These are phyloP conservation scores for Globisporangium radiosum DNA, from an alignment of 352 stramenopile genomes.

Conservation along the genomic window DNA sequence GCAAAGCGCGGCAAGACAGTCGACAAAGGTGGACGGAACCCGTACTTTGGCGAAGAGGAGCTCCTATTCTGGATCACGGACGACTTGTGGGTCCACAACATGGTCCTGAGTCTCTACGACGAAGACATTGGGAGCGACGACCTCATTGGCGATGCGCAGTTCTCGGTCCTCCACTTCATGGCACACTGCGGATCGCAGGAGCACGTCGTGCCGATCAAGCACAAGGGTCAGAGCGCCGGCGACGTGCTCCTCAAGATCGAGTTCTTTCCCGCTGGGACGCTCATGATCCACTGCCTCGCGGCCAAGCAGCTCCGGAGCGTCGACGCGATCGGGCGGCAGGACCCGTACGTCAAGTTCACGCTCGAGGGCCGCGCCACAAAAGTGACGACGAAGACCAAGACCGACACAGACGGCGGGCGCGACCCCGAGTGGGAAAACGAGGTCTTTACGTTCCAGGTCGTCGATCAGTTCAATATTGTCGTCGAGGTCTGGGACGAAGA, in stretches of 20 bases:
- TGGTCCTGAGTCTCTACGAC: slow-evolving; percentile 76
- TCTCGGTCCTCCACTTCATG: slow-evolving; percentile 78
- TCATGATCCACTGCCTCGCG: slow-evolving; percentile 54
- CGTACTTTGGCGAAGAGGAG: slow-evolving; percentile 90
- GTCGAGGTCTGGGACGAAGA: slow-evolving; percentile 92
- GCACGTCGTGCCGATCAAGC: slow-evolving; percentile 51
- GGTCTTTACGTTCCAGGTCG: slow-evolving; percentile 82
- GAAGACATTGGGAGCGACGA: slow-evolving; percentile 89
- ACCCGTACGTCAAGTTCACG: slow-evolving; percentile 78
- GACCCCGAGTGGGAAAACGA: slow-evolving; percentile 85
- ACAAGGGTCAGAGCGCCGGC: slow-evolving; percentile 58
- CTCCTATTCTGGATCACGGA: slow-evolving; percentile 88
- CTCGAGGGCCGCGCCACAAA: slow-evolving; percentile 69
- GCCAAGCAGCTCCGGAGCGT: slow-evolving; percentile 65
- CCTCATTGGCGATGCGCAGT: slow-evolving; percentile 73
- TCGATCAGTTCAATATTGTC: slow-evolving; percentile 89
- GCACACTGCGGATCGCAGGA: slow-evolving; percentile 34
- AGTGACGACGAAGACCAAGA: slow-evolving; percentile 77
- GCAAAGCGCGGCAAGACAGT: slow-evolving; percentile 71
- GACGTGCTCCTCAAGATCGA: slow-evolving; percentile 72
- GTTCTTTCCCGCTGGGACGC: slow-evolving; percentile 74
- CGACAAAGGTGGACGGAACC: slow-evolving; percentile 77
- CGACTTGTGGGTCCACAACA: slow-evolving; percentile 83
- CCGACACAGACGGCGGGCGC: slow-evolving; percentile 76
- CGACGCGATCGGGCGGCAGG: slow-evolving; percentile 64